Conservation (phyloP, 306 rosid genomes). For the Prosopis cineraria region DNA sequence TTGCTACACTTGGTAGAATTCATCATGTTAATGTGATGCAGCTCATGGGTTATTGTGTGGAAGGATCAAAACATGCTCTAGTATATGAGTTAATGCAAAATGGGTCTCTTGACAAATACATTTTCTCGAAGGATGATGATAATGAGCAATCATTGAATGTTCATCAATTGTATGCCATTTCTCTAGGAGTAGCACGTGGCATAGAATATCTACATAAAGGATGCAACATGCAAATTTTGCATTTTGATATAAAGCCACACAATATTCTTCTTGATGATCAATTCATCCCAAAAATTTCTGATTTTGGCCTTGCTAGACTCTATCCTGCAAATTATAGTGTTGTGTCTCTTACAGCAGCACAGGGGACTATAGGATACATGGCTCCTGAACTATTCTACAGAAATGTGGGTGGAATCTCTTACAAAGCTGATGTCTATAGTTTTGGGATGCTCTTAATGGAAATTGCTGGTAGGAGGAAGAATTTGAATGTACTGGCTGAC, state of each 20-base stretch:
- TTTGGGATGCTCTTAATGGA: neutral
- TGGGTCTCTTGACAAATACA: constrained; percentile 22
- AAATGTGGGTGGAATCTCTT: neutral
- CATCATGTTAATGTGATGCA: constrained; percentile 37
- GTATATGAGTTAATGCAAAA: constrained; percentile 26
- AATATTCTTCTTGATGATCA: constrained; percentile 12
- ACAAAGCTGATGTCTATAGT: neutral
- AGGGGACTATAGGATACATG: neutral
- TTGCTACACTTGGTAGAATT: constrained; percentile 34
- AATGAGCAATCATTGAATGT: neutral
- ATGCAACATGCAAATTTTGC: neutral
- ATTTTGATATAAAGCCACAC: constrained; percentile 29
- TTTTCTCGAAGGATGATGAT: neutral
- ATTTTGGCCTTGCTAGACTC: constrained; percentile 33
- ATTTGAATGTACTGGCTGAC: neutral
- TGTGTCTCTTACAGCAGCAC: constrained; percentile 19
- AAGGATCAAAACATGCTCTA: neutral
- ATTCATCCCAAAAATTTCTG: constrained; percentile 28
- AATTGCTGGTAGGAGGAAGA: neutral
- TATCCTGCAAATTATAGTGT: neutral
- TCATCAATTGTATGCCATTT: constrained; percentile 3
- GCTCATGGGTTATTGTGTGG: neutral
- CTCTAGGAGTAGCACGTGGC: constrained; percentile 29
- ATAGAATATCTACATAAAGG: neutral
- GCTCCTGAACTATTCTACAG: neutral